phyloP scores from a whole-genome alignment of 2,329 filamentous ascomycete species.

The Nemania abortiva region DNA sequence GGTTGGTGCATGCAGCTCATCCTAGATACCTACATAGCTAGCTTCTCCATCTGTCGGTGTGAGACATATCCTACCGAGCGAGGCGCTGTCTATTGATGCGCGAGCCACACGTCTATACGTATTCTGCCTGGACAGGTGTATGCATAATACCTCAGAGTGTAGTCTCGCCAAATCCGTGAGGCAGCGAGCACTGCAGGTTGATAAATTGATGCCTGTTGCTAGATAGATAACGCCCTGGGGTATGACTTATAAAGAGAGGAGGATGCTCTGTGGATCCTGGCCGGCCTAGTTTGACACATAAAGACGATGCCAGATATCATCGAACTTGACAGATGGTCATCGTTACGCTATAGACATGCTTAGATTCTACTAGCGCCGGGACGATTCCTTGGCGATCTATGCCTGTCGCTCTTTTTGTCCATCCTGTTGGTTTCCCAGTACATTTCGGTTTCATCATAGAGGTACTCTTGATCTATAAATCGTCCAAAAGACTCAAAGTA shows the following conservation, averaged over 20 bases:
- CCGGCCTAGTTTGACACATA: background rate
- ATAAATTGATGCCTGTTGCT: too few species aligned
- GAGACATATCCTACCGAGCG: conserved; percentile 21
- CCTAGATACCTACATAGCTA: background rate
- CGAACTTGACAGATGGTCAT: background rate
- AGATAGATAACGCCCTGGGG: conserved; percentile 6
- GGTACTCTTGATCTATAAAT: too few species aligned
- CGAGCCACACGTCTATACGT: background rate
- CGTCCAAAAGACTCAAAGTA: background rate
- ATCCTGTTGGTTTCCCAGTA: background rate
- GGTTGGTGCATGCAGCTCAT: conserved; percentile 32
- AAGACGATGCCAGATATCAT: background rate
- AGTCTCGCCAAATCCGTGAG: too few species aligned
- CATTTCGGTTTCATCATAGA: background rate
- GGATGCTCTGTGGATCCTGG: background rate
- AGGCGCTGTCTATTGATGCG: conserved; percentile 13
- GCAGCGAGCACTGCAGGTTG: too few species aligned
- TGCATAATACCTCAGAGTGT: conserved; percentile 7
- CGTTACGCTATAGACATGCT: background rate
- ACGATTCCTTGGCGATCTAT: background rate
- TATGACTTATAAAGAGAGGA: background rate
- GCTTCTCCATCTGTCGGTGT: conserved; percentile 29
- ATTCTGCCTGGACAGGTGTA: background rate
- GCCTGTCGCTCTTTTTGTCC: background rate
- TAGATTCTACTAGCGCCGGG: background rate